Evolutionary conservation across 2,329 filamentous ascomycete species (phyloP).

Genomic region (Ophiostoma populinum): DNA sequence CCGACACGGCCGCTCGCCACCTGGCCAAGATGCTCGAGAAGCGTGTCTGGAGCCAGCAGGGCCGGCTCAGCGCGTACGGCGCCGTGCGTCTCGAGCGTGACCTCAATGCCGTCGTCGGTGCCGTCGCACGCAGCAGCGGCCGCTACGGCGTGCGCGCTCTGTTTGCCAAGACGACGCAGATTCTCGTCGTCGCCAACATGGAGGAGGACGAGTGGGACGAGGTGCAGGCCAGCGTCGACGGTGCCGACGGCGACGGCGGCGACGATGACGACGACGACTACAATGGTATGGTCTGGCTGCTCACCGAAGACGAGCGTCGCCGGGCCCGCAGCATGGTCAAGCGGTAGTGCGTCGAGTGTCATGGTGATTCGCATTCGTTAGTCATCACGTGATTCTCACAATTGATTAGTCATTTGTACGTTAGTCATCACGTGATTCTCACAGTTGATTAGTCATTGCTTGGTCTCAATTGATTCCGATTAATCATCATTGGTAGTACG

Average conservation of each 20-base stretch:
- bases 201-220: conserved; percentile 93
- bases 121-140: conserved; percentile 46
- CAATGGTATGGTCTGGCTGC: conserved; percentile 52
- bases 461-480: too few relatives aligned
- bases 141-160: conserved; percentile 63
- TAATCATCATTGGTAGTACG: too few relatives aligned
- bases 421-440: too few relatives aligned
- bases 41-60: conserved; percentile 50
- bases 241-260: conserved; percentile 20
- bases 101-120: conserved; percentile 54
- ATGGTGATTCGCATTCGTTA: background rate
- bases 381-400: too few relatives aligned
- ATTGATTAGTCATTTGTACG: too few relatives aligned
- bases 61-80: conserved; percentile 64
- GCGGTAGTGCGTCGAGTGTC: background rate
- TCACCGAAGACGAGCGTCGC: conserved; percentile 56
- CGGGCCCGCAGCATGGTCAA: conserved; percentile 52
- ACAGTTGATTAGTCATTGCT: too few relatives aligned
- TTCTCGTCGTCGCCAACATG: conserved; percentile 80
- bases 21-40: conserved; percentile 72
- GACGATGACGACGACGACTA: conserved; percentile 27
- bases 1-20: conserved; percentile 56
- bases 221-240: conserved; percentile 25
- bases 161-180: conserved; percentile 62
- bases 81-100: conserved; percentile 72